Percentiles rank a stretch among this genome's conserved stretches.
Evolutionary conservation across 176 grass and related monocot species (phyloP).

Genomic region (Triticum turgidum): DNA sequence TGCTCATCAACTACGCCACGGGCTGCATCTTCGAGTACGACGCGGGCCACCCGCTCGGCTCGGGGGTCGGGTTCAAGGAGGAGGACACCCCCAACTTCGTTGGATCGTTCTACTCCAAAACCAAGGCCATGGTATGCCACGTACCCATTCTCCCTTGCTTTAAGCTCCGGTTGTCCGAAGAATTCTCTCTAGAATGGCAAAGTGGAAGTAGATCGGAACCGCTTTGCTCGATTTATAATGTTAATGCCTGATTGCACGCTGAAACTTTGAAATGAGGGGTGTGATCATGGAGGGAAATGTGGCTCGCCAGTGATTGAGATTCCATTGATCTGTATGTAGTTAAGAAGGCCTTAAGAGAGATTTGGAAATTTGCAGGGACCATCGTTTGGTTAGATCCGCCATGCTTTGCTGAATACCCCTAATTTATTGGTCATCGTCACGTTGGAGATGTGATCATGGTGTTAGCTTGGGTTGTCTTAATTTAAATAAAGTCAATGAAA

Average conservation of each 20-base stretch:
- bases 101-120: constrained; percentile 89
- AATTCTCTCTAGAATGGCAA: not conserved
- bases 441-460: not conserved
- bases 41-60: constrained; percentile 50
- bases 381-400: constrained; percentile 16
- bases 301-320: not conserved
- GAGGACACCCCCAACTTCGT: constrained; percentile 83
- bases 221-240: not conserved
- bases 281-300: not conserved
- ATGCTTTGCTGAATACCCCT: not conserved
- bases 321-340: not conserved
- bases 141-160: not conserved
- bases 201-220: not conserved
- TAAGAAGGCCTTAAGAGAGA: not conserved
- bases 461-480: constrained; percentile 11
- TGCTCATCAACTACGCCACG: constrained; percentile 85
- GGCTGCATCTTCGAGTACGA: constrained; percentile 95
- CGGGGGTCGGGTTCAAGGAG: constrained; percentile 79
- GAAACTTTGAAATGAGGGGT: not conserved
- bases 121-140: constrained; percentile 78
- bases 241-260: not conserved
- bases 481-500: not conserved
- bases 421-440: not conserved
- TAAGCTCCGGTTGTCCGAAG: not conserved
- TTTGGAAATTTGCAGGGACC: not conserved